These are phyloP conservation scores for Aquilaria agallochum DNA, from an alignment of 441 rosid species.

Conservation along the genomic window DNA sequence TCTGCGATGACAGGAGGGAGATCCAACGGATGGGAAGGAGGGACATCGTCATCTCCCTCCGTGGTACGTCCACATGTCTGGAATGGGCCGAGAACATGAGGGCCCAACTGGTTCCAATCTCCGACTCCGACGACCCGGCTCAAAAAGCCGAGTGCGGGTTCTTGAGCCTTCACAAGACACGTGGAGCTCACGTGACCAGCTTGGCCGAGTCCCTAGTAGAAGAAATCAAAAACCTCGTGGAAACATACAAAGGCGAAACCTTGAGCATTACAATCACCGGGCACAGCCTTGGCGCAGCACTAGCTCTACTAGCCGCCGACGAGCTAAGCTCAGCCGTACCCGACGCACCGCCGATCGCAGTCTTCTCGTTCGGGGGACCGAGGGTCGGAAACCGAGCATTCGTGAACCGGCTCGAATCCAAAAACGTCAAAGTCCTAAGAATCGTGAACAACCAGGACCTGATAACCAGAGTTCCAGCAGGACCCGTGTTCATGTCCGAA, in stretches of 20 bases:
- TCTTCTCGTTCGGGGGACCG: slow-evolving; percentile 70
- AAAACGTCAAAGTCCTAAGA: slow-evolving; percentile 51
- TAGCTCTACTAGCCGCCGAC: slow-evolving; percentile 52
- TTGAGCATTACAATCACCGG: slow-evolving; percentile 71
- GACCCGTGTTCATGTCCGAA: slow-evolving; percentile 18
- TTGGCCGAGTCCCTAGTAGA: slow-evolving; percentile 41
- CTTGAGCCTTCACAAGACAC: slow-evolving; percentile 47
- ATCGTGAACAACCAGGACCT: slow-evolving; percentile 66
- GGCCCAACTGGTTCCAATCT: slow-evolving; percentile 31
- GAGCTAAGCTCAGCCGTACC: slow-evolving; percentile 33
- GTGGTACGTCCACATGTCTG: slow-evolving; percentile 68
- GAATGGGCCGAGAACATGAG: slow-evolving; percentile 74
- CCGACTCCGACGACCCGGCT: slow-evolving; percentile 23
- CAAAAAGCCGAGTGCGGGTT: slow-evolving; percentile 66
- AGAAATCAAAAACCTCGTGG: slow-evolving; percentile 44
- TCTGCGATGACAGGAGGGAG: slow-evolving; percentile 54
- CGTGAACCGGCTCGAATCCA: slow-evolving; percentile 31
- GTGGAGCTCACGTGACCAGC: slow-evolving; percentile 42
- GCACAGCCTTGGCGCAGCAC: slow-evolving; percentile 69
- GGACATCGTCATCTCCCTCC: slow-evolving; percentile 64
- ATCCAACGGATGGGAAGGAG: slow-evolving; percentile 79
- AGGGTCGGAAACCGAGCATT: slow-evolving; percentile 60
- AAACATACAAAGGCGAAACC: slow-evolving; percentile 49
- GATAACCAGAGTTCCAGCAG: slow-evolving; percentile 56
- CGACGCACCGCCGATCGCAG: slow-evolving; percentile 39